phyloP scores from a whole-genome alignment of 176 grass and related monocot genomes.

The Thinopyrum elongatum region DNA sequence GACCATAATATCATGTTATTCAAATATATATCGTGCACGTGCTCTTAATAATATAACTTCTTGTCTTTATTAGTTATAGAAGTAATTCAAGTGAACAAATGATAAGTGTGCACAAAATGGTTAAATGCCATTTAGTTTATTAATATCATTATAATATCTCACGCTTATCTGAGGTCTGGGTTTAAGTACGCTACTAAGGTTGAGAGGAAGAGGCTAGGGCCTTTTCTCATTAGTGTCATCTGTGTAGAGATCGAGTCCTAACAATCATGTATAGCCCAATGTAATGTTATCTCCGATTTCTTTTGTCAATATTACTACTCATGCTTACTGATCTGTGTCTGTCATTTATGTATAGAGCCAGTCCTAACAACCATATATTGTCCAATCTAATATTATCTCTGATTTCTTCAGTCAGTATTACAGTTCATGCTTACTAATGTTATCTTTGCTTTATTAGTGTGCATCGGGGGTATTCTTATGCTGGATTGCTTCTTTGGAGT shows the following conservation, averaged over 20 bases:
- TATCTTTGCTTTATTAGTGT: conserved; percentile 23
- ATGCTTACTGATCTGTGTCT: not conserved
- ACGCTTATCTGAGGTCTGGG: no score
- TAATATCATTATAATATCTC: no score
- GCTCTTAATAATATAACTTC: no score
- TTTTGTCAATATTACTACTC: not conserved
- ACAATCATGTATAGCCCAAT: not conserved
- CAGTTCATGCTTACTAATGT: not conserved
- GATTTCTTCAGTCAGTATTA: conserved; percentile 1
- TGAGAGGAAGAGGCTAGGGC: not conserved
- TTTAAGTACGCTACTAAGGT: not conserved
- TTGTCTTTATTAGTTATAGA: no score
- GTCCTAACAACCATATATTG: not conserved
- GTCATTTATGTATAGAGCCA: not conserved
- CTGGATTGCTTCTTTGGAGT: conserved; percentile 45
- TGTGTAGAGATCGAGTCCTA: not conserved
- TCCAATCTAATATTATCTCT: not conserved
- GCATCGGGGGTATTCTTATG: conserved; percentile 24
- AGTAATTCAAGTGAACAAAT: no score
- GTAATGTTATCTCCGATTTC: not conserved
- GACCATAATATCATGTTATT: no score
- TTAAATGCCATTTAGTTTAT: no score
- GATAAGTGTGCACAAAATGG: no score
- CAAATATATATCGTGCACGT: no score
- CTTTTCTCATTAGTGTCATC: not conserved